A percentile compares a stretch with the other conserved stretches of the same genome.
phyloP scores from a whole-genome alignment of 1,284 basidiomycete genomes.

The Cryptococcus sp. region DNA sequence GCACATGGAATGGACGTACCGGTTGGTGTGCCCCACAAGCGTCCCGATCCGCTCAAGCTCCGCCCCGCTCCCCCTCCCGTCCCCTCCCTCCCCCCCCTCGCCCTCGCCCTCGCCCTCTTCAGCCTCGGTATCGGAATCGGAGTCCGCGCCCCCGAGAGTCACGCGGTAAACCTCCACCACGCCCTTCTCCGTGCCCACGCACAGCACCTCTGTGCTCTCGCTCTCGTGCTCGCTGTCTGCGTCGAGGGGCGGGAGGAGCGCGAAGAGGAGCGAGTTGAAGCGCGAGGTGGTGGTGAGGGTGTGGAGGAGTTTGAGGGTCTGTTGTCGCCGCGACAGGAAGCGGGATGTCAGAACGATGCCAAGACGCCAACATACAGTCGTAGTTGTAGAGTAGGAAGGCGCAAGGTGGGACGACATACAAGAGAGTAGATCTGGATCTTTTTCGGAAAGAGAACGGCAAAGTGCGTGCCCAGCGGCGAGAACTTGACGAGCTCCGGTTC shows the following conservation, averaged over 20 bases:
- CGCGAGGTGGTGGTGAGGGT: constrained; percentile 70
- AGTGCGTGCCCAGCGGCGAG: constrained; percentile 69
- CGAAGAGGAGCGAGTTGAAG: constrained; percentile 75
- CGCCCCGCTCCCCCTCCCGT: constrained; percentile 24
- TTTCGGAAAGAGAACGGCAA: constrained; percentile 71
- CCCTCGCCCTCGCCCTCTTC: constrained; percentile 25
- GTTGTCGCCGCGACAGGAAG: too few species aligned
- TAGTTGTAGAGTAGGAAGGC: too few species aligned
- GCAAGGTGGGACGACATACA: constrained; percentile 57
- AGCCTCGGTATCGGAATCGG: constrained; percentile 26
- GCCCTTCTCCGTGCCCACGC: constrained; percentile 82
- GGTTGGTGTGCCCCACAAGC: constrained; percentile 45
- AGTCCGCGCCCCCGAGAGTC: constrained; percentile 22
- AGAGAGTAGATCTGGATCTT: constrained; percentile 77
- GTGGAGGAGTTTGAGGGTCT: constrained; percentile 70
- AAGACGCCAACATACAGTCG: too few species aligned
- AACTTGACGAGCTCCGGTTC: constrained; percentile 86
- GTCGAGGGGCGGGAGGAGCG: constrained; percentile 49
- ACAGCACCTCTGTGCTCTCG: constrained; percentile 55
- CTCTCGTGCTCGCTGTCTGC: constrained; percentile 34
- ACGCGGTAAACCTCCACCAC: constrained; percentile 68
- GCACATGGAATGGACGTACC: constrained; percentile 25
- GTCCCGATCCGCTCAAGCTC: constrained; percentile 36
- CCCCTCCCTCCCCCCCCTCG: constrained; percentile 21
- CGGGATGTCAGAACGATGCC: neutral